Conservation (phyloP, 2,329 filamentous ascomycete species). For the Diaporthe eres region DNA sequence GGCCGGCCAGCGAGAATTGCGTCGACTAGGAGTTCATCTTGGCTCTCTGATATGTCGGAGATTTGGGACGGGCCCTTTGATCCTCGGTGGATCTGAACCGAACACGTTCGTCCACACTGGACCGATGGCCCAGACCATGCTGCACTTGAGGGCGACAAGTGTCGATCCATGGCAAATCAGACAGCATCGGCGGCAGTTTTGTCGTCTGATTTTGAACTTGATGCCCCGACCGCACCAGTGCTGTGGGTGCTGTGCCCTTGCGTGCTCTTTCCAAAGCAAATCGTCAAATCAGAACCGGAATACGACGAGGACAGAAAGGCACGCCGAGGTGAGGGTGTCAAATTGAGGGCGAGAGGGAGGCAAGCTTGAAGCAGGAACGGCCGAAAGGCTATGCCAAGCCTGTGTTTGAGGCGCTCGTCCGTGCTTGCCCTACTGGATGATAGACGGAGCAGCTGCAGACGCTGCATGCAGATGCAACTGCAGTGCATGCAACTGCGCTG, state of each 20-base stretch:
- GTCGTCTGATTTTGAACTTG: neutral
- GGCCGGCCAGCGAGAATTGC: neutral
- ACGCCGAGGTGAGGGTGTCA: neutral
- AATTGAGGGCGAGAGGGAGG: neutral
- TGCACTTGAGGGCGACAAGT: neutral
- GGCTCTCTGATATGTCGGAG: conserved; percentile 2
- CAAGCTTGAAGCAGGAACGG: neutral
- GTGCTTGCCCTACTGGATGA: neutral
- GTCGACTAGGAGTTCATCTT: conserved; percentile 27
- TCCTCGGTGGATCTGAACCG: conserved; percentile 27
- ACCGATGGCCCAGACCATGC: neutral
- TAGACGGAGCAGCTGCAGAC: neutral
- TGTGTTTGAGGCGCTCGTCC: neutral
- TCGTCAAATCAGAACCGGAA: neutral
- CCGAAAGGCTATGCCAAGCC: conserved; percentile 6
- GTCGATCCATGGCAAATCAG: conserved; percentile 3
- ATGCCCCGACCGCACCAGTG: neutral
- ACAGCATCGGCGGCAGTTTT: neutral
- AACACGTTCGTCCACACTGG: conserved; percentile 19
- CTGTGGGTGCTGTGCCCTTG: neutral
- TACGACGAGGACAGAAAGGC: neutral
- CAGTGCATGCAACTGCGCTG: neutral
- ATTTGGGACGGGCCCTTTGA: conserved; percentile 18
- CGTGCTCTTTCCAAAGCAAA: neutral
- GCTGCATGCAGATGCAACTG: neutral